phyloP scores from a whole-genome alignment of 116 monocot genomes.

The Posidonia oceanica region DNA sequence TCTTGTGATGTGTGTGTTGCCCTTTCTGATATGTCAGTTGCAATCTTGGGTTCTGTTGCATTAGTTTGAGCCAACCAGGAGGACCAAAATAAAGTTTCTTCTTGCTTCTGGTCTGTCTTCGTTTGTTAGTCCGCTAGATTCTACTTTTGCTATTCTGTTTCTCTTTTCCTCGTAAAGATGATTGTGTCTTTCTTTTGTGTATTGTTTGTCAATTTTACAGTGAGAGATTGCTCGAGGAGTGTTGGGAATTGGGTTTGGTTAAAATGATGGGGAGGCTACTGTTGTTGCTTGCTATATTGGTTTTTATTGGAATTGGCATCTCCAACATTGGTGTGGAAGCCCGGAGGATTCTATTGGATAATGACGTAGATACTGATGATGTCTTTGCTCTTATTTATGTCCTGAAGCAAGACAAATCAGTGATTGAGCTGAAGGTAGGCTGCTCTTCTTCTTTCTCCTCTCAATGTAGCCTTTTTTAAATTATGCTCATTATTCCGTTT shows the following conservation, averaged over 20 bases:
- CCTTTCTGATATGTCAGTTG: too few species aligned
- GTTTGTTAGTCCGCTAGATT: background rate
- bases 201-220: background rate
- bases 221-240: background rate
- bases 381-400: constrained; percentile 61
- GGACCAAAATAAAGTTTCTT: background rate
- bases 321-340: background rate
- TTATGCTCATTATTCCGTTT: too few species aligned
- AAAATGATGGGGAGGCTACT: constrained; percentile 1
- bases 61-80: background rate
- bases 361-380: constrained; percentile 77
- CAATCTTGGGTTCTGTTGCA: constrained; percentile 1
- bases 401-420: constrained; percentile 64
- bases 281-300: constrained; percentile 1
- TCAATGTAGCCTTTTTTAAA: too few species aligned
- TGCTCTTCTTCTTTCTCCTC: background rate
- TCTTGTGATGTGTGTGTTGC: background rate
- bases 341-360: constrained; percentile 53
- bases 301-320: background rate
- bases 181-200: background rate
- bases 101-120: background rate
- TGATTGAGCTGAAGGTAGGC: constrained; percentile 67
- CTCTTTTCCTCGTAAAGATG: background rate
- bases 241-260: too few species aligned
- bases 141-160: background rate